Conservation (phyloP, 345 rosid species). For the Punica granatum region DNA sequence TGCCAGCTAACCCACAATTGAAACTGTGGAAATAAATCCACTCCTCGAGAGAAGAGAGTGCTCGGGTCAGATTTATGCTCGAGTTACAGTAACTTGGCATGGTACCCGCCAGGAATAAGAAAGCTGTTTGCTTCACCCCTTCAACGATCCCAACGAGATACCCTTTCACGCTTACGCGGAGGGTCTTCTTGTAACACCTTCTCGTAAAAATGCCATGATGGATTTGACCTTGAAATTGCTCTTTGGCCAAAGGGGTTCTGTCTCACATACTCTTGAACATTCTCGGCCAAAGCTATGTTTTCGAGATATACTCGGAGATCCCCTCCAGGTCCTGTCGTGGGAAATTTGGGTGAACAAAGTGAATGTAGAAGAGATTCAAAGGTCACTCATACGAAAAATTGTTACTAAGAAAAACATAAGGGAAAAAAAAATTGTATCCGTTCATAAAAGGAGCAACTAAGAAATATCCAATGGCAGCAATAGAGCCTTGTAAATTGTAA, state of each 20-base stretch:
- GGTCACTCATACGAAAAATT: neutral
- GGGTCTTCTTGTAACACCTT: slow-evolving; percentile 19
- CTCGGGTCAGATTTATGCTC: neutral
- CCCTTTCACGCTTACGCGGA: neutral
- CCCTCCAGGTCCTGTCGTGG: slow-evolving; percentile 63
- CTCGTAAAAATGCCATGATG: slow-evolving; percentile 51
- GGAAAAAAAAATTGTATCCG: too few species aligned
- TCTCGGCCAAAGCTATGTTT: slow-evolving; percentile 40
- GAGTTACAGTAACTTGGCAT: neutral
- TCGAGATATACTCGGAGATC: slow-evolving; percentile 67
- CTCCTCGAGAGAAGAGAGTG: too few species aligned
- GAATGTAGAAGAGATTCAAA: neutral
- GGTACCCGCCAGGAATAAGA: neutral
- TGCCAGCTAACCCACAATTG: neutral
- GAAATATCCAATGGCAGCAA: neutral
- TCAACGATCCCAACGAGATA: neutral
- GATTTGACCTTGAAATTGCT: slow-evolving; percentile 45
- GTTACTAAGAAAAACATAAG: neutral
- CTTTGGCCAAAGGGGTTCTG: slow-evolving; percentile 76
- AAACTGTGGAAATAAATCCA: neutral
- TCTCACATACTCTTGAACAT: slow-evolving; percentile 52
- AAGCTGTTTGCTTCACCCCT: neutral
- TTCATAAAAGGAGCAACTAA: neutral
- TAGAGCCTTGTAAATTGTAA: neutral
- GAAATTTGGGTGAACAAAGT: neutral